phyloP scores from a whole-genome alignment of 768 basidiomycete species.

The Naganishia friedmannii region DNA sequence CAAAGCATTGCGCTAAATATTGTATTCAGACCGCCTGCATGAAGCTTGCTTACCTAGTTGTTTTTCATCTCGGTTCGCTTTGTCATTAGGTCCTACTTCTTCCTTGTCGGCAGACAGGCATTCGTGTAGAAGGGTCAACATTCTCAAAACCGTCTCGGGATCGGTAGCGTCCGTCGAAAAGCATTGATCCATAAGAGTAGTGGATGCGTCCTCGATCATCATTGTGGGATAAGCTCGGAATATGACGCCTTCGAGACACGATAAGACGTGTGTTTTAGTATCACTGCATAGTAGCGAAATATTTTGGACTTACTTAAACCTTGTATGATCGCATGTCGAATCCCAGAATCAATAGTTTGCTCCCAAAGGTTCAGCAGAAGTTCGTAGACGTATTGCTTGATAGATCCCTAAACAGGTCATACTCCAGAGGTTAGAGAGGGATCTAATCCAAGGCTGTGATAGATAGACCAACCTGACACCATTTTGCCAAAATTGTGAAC shows the following conservation, averaged over 20 bases:
- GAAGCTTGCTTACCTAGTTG: conserved; percentile 40
- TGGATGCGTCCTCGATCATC: conserved; percentile 77
- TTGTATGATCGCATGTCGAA: conserved; percentile 73
- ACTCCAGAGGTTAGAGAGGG: background rate
- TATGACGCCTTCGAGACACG: conserved; percentile 66
- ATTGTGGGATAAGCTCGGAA: conserved; percentile 88
- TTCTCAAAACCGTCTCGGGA: conserved; percentile 65
- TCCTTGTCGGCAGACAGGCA: conserved; percentile 59
- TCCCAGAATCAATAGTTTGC: conserved; percentile 60
- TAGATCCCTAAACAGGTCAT: conserved; percentile 58
- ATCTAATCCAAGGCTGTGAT: background rate
- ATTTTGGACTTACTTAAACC: conserved; percentile 66
- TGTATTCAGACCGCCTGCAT: no score
- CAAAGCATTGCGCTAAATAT: background rate
- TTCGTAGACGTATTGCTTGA: conserved; percentile 79
- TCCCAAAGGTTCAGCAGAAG: conserved; percentile 70
- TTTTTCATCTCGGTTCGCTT: conserved; percentile 29
- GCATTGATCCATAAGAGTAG: conserved; percentile 82
- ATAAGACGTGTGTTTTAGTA: background rate
- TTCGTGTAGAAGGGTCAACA: conserved; percentile 27
- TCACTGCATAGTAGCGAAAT: no score
- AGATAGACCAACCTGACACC: background rate
- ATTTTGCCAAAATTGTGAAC: conserved; percentile 25
- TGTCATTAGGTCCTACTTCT: conserved; percentile 39
- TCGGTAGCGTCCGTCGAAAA: conserved; percentile 69